Evolutionary conservation across 1,284 basidiomycete species (phyloP).

Genomic region (Sanghuangporus baumii): DNA sequence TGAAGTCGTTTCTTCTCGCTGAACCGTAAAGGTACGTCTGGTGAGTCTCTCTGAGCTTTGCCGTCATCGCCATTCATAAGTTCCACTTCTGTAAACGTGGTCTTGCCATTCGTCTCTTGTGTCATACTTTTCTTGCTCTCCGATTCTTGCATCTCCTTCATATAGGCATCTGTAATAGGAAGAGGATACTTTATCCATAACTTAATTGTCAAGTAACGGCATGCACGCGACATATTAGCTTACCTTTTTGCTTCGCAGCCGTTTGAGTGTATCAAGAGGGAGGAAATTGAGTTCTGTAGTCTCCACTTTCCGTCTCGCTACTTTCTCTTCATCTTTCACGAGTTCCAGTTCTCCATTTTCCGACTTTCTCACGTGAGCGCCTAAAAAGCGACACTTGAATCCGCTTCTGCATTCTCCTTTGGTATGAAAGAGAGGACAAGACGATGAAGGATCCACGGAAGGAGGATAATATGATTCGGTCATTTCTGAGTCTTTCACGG

Average conservation of each 20-base stretch:
- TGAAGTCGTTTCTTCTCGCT: slow-evolving; percentile 83
- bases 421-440: slow-evolving; percentile 71
- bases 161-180: slow-evolving; percentile 65
- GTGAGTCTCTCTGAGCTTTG: slow-evolving; percentile 41
- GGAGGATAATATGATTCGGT: slow-evolving; percentile 18
- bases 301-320: slow-evolving; percentile 42
- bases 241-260: slow-evolving; percentile 65
- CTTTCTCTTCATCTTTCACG: slow-evolving; percentile 53
- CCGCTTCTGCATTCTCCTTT: slow-evolving; percentile 83
- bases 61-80: slow-evolving; percentile 18
- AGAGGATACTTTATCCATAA: slow-evolving; percentile 49
- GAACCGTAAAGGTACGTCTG: slow-evolving; percentile 67
- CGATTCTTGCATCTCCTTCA: slow-evolving; percentile 48
- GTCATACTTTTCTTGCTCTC: slow-evolving; percentile 14
- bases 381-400: slow-evolving; percentile 88
- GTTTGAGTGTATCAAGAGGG: slow-evolving; percentile 47
- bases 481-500: slow-evolving; percentile 28
- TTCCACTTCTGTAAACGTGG: slow-evolving; percentile 11
- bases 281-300: slow-evolving; percentile 76
- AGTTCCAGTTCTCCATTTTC: slow-evolving; percentile 39
- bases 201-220: not conserved
- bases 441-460: slow-evolving; percentile 43
- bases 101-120: not conserved
- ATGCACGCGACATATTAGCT: slow-evolving; percentile 17
- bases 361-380: slow-evolving; percentile 56